These are phyloP conservation scores for Aspergillus glaucus DNA, from an alignment of 2,329 filamentous ascomycete species.

Conservation along the genomic window DNA sequence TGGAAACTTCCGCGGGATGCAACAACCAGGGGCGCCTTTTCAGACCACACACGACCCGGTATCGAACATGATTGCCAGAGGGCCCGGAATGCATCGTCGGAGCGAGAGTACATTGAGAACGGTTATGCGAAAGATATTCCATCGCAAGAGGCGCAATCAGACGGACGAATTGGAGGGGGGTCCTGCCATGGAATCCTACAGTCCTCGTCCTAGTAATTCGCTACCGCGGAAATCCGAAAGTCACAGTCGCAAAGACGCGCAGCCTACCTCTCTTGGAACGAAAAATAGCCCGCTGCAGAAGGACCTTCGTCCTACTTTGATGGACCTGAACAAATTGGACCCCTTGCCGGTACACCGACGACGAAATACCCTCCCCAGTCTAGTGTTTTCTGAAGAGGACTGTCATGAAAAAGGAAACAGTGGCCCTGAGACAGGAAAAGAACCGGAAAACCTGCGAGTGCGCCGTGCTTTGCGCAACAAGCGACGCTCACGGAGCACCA, in stretches of 20 bases:
- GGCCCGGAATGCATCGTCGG: constrained; percentile 28
- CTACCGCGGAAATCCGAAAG: constrained; percentile 10
- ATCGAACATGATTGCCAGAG: constrained; percentile 16
- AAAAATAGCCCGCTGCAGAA: constrained; percentile 14
- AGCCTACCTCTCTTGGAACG: neutral
- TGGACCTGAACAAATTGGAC: constrained; percentile 16
- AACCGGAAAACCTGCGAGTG: constrained; percentile 13
- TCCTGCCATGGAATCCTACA: constrained; percentile 10
- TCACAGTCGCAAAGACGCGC: constrained; percentile 9
- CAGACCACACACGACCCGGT: constrained; percentile 18
- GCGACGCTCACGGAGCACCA: constrained; percentile 41
- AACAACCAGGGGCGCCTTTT: constrained; percentile 9
- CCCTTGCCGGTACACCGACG: constrained; percentile 23
- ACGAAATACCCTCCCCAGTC: constrained; percentile 40
- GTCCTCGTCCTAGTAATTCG: constrained; percentile 7
- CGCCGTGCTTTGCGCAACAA: constrained; percentile 25
- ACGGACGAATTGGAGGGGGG: constrained; percentile 26
- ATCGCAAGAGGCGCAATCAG: constrained; percentile 31
- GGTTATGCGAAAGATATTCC: constrained; percentile 42
- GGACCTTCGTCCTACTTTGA: constrained; percentile 14
- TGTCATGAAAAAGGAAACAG: constrained; percentile 16
- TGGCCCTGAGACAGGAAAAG: constrained; percentile 8
- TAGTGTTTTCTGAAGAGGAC: constrained; percentile 38
- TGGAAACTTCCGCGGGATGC: constrained; percentile 8
- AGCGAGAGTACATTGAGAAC: constrained; percentile 37